Evolutionary conservation across 129 eudicot species (phyloP).

Genomic region (Kitagawia praeruptora): DNA sequence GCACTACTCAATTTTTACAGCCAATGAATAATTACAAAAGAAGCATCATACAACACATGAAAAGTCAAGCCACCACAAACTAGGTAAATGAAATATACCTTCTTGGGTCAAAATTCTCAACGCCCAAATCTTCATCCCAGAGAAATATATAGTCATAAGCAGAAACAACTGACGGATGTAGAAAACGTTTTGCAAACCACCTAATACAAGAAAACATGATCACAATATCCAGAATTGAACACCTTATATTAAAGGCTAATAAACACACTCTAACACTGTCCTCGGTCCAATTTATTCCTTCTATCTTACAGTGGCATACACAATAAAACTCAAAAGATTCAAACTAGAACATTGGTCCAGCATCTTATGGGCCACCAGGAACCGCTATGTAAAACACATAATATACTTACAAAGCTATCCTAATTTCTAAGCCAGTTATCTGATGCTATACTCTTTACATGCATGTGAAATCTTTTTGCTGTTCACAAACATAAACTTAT

Average conservation of each 20-base stretch:
- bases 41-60: not conserved
- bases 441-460: not conserved
- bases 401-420: not conserved
- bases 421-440: not conserved
- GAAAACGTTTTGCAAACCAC: conserved; percentile 98
- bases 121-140: conserved; percentile 96
- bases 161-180: conserved; percentile 83
- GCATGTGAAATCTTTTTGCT: not conserved
- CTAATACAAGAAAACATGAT: conserved; percentile 24
- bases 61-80: not conserved
- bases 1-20: not conserved
- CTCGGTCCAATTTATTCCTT: not conserved
- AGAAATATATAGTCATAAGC: conserved; percentile 82
- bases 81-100: conserved; percentile 41
- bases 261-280: not conserved
- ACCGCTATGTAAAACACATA: not conserved
- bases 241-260: not conserved
- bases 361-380: not conserved
- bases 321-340: not conserved
- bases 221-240: not conserved
- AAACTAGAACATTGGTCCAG: not conserved
- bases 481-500: not conserved
- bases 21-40: not conserved
- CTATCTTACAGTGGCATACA: not conserved
- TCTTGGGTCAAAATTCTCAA: conserved; percentile 70